These are phyloP conservation scores for Eucalyptus victrix DNA, from an alignment of 345 rosid species.

Conservation along the genomic window DNA sequence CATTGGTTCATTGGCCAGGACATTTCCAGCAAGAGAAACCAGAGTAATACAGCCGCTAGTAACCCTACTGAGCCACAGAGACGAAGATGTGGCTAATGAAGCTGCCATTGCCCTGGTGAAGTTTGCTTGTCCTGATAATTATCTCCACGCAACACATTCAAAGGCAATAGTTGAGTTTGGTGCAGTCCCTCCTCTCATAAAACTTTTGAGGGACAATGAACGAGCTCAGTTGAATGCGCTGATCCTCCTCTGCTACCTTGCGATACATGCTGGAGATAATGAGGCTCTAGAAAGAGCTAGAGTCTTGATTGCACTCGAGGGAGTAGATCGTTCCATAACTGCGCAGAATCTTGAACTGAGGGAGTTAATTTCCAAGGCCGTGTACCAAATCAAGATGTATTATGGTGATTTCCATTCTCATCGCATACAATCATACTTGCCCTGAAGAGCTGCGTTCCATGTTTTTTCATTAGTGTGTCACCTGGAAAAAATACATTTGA, in stretches of 20 bases:
- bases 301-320: constrained; percentile 74
- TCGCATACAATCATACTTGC: neutral
- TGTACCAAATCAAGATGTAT: constrained; percentile 52
- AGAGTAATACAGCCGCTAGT: constrained; percentile 65
- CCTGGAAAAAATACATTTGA: neutral
- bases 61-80: constrained; percentile 28
- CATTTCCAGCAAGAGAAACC: constrained; percentile 81
- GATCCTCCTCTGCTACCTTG: constrained; percentile 66
- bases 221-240: constrained; percentile 44
- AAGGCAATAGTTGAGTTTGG: constrained; percentile 54
- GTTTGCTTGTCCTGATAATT: constrained; percentile 55
- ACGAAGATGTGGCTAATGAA: constrained; percentile 54
- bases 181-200: constrained; percentile 49
- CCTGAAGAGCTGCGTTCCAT: neutral
- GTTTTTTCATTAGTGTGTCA: neutral
- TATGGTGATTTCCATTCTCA: constrained; percentile 29
- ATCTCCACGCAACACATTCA: constrained; percentile 45
- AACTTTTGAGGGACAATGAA: constrained; percentile 47
- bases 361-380: constrained; percentile 52
- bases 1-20: constrained; percentile 77
- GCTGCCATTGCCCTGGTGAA: constrained; percentile 69
- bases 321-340: constrained; percentile 39
- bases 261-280: constrained; percentile 48
- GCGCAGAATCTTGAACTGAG: constrained; percentile 54
- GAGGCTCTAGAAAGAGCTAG: constrained; percentile 54